Evolutionary conservation across 768 basidiomycete genomes (phyloP), one percentile per base, ranked within the genome.

Genomic region (Lactarius vividus): DNA sequence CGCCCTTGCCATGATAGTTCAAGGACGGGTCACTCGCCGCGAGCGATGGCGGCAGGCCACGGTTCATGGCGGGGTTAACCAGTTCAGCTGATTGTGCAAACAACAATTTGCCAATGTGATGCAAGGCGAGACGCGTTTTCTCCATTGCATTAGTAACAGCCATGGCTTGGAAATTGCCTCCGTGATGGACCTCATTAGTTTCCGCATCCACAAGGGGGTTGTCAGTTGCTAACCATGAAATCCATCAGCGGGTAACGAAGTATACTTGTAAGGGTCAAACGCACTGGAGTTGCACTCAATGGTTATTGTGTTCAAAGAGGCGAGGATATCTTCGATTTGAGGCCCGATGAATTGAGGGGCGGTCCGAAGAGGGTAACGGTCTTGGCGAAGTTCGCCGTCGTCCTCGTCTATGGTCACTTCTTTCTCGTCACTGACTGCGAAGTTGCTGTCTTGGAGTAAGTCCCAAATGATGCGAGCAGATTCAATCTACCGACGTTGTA

Each of bases 151-250:
- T 92, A 9, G 91, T 91, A 46, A 94, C 86, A 3, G 91, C 81
- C 83, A 92, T 89, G 0, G 91, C 91, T 73, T 94, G 92, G 84
- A 95, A 95, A 74, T 94, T 94, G 18, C 93, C 93, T 35, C 91
- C 93, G 63, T 93, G 83, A 74, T 93, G 89, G 23, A 93, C 80
- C 59, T 77, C 78, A 2, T 85, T 85, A 6, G 83, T 84, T 70
- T 86, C 81, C 49, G 81, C 81, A 67, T 95, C 89, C 44, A 94
- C 80, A 9, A 95, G 83, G 1, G 93, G 93, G 73, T 95, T 95
- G 73, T 95, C 93, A 4, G 93, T 95, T 23, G 93, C 88, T 90
- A 67, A 13, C 8, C n/a, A 67, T 66, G 31, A 23, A 52, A 5
- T 15, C 44, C 40, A 10, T 62, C 31, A 60, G 31, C 42, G 7